These are phyloP conservation scores for Coemansia sp. DNA, from an alignment of 192 early-diverging fungal genomes.

Conservation along the genomic window DNA sequence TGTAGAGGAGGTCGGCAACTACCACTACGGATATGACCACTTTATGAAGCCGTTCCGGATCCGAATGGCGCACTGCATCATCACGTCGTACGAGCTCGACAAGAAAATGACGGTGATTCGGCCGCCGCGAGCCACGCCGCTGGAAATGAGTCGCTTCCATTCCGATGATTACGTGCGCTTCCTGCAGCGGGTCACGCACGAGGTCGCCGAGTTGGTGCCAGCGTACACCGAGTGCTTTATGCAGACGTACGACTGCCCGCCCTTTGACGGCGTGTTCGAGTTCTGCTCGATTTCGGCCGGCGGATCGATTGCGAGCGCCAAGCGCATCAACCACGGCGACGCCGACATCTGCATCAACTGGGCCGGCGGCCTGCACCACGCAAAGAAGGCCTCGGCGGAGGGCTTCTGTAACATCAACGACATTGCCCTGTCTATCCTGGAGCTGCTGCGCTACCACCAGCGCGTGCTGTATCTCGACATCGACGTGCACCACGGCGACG, in stretches of 20 bases:
- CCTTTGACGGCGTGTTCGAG: constrained; percentile 94
- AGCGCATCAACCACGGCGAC: constrained; percentile 73
- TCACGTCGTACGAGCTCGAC: constrained; percentile 87
- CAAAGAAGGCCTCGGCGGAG: constrained; percentile 89
- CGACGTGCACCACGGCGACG: constrained; percentile 98
- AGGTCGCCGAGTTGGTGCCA: constrained; percentile 62
- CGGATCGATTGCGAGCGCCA: constrained; percentile 88
- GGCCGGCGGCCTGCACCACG: constrained; percentile 94
- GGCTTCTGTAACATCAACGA: constrained; percentile 99
- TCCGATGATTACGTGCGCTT: constrained; percentile 91
- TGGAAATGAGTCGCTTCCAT: constrained; percentile 91
- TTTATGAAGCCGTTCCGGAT: constrained; percentile 98
- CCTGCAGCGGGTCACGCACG: constrained; percentile 70
- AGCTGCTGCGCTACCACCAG: constrained; percentile 79
- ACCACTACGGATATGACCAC: constrained; percentile 88
- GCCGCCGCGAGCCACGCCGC: constrained; percentile 77
- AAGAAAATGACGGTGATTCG: constrained; percentile 82
- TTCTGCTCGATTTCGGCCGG: constrained; percentile 89
- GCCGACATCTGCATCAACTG: constrained; percentile 94
- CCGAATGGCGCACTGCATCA: constrained; percentile 88
- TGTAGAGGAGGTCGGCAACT: constrained; percentile 63
- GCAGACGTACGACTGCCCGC: constrained; percentile 90
- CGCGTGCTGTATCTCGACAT: constrained; percentile 95
- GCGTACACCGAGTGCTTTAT: constrained; percentile 66
- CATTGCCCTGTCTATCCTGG: constrained; percentile 88